phyloP scores from a whole-genome alignment of 2,329 filamentous ascomycete species.

The Ceratocystiopsis sp. region DNA sequence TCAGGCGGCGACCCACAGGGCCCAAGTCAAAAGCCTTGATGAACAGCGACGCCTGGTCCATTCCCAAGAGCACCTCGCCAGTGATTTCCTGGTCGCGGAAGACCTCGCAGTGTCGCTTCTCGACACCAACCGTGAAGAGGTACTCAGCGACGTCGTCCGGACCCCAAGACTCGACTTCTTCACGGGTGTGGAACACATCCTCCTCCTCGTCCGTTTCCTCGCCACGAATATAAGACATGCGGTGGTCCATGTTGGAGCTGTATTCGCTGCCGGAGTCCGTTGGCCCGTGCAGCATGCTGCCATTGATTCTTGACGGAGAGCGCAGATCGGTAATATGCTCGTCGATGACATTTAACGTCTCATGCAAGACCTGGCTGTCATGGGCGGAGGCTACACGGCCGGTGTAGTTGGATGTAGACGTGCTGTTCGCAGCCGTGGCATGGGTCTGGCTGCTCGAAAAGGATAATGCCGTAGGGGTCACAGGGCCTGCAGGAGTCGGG shows the following conservation, averaged over 20 bases:
- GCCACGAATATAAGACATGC: slow-evolving; percentile 81
- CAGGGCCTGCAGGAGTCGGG: neutral
- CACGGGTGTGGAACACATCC: slow-evolving; percentile 44
- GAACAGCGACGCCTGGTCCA: slow-evolving; percentile 90
- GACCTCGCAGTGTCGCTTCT: slow-evolving; percentile 79
- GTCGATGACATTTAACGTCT: slow-evolving; percentile 89
- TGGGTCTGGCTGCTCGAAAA: too few relatives aligned
- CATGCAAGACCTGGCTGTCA: slow-evolving; percentile 71
- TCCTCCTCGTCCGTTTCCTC: slow-evolving; percentile 94
- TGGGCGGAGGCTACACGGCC: slow-evolving; percentile 22
- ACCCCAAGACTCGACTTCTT: slow-evolving; percentile 66
- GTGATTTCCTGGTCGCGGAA: slow-evolving; percentile 93
- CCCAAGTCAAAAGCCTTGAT: slow-evolving; percentile 91
- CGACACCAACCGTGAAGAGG: slow-evolving; percentile 68
- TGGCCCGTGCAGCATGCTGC: slow-evolving; percentile 30
- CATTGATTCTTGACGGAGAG: slow-evolving; percentile 30
- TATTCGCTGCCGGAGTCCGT: slow-evolving; percentile 84
- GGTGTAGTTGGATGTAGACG: slow-evolving; percentile 10
- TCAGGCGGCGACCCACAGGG: slow-evolving; percentile 72
- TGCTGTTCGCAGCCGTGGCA: too few relatives aligned
- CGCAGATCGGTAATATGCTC: slow-evolving; percentile 86
- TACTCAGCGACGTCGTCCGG: slow-evolving; percentile 76
- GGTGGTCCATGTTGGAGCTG: slow-evolving; percentile 58
- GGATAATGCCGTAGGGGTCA: too few relatives aligned
- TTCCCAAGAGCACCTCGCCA: slow-evolving; percentile 79